Evolutionary conservation across 1,284 basidiomycete genomes (phyloP).

Genomic region (Ustilago shanxiensis): DNA sequence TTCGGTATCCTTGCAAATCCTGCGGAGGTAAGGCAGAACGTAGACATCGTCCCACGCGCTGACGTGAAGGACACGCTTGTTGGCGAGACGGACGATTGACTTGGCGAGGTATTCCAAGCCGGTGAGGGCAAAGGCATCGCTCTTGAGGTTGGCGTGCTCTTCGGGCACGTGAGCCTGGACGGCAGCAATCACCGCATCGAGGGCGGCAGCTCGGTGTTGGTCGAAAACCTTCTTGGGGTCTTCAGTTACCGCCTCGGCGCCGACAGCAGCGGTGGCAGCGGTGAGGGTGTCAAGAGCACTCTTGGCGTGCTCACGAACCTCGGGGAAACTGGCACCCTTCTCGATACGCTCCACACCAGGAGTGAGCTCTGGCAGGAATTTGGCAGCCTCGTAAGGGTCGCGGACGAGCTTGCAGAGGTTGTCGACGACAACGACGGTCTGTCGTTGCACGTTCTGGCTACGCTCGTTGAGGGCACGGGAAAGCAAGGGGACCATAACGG

Average conservation of each 20-base stretch:
- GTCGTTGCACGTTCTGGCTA: constrained; percentile 79
- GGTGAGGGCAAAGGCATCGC: constrained; percentile 59
- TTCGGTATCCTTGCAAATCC: constrained; percentile 56
- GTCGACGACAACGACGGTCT: constrained; percentile 88
- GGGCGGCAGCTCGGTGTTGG: constrained; percentile 56
- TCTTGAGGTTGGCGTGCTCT: constrained; percentile 57
- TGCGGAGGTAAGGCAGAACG: constrained; percentile 71
- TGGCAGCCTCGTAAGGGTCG: constrained; percentile 88
- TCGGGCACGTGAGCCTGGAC: constrained; percentile 56
- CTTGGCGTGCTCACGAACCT: constrained; percentile 74
- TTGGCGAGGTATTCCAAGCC: constrained; percentile 65
- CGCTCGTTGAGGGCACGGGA: constrained; percentile 93
- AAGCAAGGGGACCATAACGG: constrained; percentile 93
- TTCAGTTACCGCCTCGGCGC: constrained; percentile 51
- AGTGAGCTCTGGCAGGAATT: constrained; percentile 87
- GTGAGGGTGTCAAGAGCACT: constrained; percentile 64
- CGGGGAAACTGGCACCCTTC: constrained; percentile 92
- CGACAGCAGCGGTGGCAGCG: constrained; percentile 53
- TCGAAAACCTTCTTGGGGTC: constrained; percentile 60
- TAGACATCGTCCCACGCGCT: constrained; percentile 68
- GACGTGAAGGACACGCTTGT: constrained; percentile 67
- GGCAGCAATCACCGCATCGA: constrained; percentile 53
- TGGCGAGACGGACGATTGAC: constrained; percentile 62
- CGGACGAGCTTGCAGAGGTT: constrained; percentile 98
- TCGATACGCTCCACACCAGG: constrained; percentile 93